Conservation (phyloP, 78 protist species). For the Cyanophora paradoxa region DNA sequence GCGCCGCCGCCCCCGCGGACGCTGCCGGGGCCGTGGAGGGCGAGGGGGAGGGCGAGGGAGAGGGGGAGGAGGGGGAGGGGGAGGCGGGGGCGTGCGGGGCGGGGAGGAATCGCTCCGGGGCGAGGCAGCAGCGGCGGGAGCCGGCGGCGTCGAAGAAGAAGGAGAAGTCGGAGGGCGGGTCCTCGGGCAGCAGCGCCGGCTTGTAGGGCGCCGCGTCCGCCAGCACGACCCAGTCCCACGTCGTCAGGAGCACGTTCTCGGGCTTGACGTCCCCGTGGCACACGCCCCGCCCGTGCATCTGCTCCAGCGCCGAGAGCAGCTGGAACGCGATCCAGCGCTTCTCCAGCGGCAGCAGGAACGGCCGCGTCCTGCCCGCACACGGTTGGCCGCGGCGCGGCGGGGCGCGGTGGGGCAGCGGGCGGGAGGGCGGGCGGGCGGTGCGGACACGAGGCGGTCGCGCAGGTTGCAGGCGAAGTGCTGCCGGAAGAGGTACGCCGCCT, state of each 20-base stretch:
- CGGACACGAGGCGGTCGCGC: conserved; percentile 54
- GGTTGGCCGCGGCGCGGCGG: not conserved
- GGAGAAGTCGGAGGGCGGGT: conserved; percentile 82
- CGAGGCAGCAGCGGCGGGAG: conserved; percentile 73
- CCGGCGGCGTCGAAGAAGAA: conserved; percentile 80
- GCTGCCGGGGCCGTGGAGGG: not conserved
- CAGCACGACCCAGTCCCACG: conserved; percentile 64
- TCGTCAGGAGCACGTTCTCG: conserved; percentile 73
- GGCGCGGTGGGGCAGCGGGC: no score
- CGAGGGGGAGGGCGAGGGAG: not conserved
- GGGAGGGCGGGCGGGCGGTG: no score
- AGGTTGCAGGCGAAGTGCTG: conserved; percentile 53
- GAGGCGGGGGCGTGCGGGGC: not conserved
- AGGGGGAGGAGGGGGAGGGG: conserved; percentile 7
- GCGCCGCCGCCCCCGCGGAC: conserved; percentile 6
- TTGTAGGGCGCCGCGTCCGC: conserved; percentile 33
- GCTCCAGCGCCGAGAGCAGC: conserved; percentile 60
- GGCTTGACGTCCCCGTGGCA: conserved; percentile 64
- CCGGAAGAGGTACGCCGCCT: conserved; percentile 67
- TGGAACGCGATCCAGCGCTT: conserved; percentile 77
- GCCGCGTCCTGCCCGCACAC: conserved; percentile 47
- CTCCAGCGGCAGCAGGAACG: conserved; percentile 63
- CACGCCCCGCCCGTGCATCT: conserved; percentile 26
- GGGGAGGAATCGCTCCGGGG: conserved; percentile 78
- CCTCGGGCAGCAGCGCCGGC: conserved; percentile 50